Percentiles rank a stretch among this genome's conserved stretches.
Conservation (phyloP, 2,329 filamentous ascomycete genomes). For the Stemphylium lycopersici region DNA sequence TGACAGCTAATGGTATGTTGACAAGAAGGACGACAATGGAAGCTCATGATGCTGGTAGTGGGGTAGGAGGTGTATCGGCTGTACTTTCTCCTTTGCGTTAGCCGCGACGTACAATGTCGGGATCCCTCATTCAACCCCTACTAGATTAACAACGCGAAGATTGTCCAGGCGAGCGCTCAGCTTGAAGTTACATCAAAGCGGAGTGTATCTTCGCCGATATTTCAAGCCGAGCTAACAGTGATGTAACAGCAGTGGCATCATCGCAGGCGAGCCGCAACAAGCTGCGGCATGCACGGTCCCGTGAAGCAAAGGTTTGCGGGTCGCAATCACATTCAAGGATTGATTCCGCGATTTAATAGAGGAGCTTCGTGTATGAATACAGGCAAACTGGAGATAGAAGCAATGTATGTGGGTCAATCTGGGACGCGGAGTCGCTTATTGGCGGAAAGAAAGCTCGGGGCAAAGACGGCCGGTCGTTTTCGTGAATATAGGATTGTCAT, state of each 20-base stretch:
- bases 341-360: too few relatives aligned
- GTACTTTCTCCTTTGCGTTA: constrained; percentile 13
- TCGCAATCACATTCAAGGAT: too few relatives aligned
- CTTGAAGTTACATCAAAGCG: neutral
- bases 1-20: neutral
- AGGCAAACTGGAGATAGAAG: too few relatives aligned
- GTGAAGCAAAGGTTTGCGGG: too few relatives aligned
- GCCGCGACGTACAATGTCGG: neutral
- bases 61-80: constrained; percentile 9
- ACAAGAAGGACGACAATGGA: neutral
- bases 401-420: neutral
- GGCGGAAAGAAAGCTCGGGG: constrained; percentile 29
- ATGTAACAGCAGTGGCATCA: neutral
- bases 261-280: too few relatives aligned
- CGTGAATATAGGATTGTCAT: neutral
- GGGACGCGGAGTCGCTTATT: constrained; percentile 15
- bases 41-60: neutral
- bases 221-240: neutral
- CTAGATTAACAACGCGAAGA: neutral
- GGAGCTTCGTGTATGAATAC: too few relatives aligned
- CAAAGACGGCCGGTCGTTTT: constrained; percentile 7
- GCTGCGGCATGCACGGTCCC: too few relatives aligned
- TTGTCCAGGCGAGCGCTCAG: too few relatives aligned
- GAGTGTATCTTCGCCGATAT: neutral
- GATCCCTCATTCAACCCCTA: neutral